Evolutionary conservation across 139 green algal genomes (phyloP).

Genomic region (Pycnococcus provasolii): DNA sequence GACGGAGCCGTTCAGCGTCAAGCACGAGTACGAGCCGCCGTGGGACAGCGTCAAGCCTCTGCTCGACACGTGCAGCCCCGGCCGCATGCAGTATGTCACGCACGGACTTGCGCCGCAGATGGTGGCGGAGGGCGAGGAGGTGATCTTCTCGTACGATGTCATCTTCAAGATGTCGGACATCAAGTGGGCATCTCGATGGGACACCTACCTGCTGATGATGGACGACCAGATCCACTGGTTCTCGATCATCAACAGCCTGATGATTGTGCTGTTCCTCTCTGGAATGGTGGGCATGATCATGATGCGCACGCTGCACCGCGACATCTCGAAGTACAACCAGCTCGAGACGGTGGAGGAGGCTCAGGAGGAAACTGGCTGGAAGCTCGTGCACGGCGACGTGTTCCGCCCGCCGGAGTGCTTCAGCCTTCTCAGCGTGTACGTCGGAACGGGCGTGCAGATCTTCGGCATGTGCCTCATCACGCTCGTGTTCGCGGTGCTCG

Average conservation of each 20-base stretch:
- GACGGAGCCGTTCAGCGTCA: constrained; percentile 75
- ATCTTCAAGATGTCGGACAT: constrained; percentile 73
- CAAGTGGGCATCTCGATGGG: constrained; percentile 91
- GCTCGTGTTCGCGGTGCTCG: constrained; percentile 89
- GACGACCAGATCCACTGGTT: constrained; percentile 98
- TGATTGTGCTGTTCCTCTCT: constrained; percentile 97
- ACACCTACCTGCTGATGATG: constrained; percentile 93
- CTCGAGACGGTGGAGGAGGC: constrained; percentile 83
- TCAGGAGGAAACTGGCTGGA: constrained; percentile 94
- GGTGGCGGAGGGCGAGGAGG: constrained; percentile 67
- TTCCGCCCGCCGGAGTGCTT: constrained; percentile 67
- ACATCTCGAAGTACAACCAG: constrained; percentile 97
- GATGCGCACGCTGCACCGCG: constrained; percentile 80
- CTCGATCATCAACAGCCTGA: constrained; percentile 96
- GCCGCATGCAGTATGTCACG: constrained; percentile 61
- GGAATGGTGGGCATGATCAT: constrained; percentile 99
- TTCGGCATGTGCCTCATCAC: constrained; percentile 83
- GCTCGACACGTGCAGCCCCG: constrained; percentile 83
- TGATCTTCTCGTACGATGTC: constrained; percentile 97
- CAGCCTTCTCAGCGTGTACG: constrained; percentile 71
- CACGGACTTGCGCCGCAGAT: constrained; percentile 58
- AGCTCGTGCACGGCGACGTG: constrained; percentile 97
- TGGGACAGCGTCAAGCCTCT: constrained; percentile 51
- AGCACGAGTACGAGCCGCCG: constrained; percentile 72
- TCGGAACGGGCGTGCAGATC: constrained; percentile 89